These are phyloP conservation scores for Coleophoma eucalyptorum DNA, from an alignment of 2,329 filamentous ascomycete species.

Conservation along the genomic window DNA sequence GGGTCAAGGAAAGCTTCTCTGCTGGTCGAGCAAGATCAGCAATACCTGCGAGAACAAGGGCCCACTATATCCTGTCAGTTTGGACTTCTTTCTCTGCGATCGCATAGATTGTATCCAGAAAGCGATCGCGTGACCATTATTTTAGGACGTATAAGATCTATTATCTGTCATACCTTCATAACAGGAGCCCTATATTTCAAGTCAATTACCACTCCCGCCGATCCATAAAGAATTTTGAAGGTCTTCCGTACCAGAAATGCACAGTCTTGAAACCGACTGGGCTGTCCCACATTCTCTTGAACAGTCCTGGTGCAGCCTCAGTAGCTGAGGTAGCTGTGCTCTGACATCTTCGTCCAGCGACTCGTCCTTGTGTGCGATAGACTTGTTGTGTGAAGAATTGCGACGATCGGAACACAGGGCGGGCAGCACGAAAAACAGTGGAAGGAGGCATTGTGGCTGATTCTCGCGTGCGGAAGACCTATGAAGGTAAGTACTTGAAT, in stretches of 20 bases:
- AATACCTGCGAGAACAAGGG: slow-evolving; percentile 85
- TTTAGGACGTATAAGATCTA: too few relatives aligned
- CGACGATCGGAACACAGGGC: slow-evolving; percentile 45
- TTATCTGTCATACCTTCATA: slow-evolving; percentile 64
- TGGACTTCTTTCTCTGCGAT: neutral
- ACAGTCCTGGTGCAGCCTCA: slow-evolving; percentile 37
- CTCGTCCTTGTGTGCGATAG: slow-evolving; percentile 48
- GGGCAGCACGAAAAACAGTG: slow-evolving; percentile 29
- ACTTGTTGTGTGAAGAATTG: slow-evolving; percentile 46
- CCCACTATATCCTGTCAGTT: slow-evolving; percentile 61
- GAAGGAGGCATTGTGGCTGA: neutral
- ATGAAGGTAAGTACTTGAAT: neutral
- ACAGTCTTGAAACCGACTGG: slow-evolving; percentile 86
- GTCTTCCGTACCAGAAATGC: slow-evolving; percentile 79
- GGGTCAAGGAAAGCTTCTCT: slow-evolving; percentile 87
- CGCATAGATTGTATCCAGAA: too few relatives aligned
- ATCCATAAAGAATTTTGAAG: too few relatives aligned
- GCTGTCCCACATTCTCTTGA: slow-evolving; percentile 81
- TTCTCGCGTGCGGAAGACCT: neutral
- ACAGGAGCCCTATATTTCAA: slow-evolving; percentile 69
- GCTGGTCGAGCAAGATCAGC: slow-evolving; percentile 89
- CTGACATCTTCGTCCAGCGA: slow-evolving; percentile 60
- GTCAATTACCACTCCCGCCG: neutral
- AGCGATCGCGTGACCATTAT: too few relatives aligned
- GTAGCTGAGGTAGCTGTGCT: slow-evolving; percentile 55